phyloP scores from a whole-genome alignment of 2,329 filamentous ascomycete species.

The Phialophora verrucosa region DNA sequence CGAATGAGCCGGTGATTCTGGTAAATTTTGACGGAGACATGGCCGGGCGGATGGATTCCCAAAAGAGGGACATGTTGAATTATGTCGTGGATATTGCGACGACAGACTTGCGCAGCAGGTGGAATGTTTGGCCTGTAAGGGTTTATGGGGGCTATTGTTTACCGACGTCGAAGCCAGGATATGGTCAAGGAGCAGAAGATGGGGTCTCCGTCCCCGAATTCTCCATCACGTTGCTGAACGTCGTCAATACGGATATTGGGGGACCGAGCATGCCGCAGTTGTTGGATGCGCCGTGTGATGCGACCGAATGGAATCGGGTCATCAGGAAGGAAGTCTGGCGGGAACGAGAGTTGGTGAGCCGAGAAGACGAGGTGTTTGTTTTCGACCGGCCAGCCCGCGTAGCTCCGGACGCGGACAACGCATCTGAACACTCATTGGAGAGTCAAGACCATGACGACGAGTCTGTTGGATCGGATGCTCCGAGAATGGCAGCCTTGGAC shows the following conservation, averaged over 20 bases:
- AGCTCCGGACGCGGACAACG: slow-evolving; percentile 16
- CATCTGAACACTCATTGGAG: slow-evolving; percentile 26
- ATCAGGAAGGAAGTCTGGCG: slow-evolving; percentile 35
- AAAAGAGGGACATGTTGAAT: background rate
- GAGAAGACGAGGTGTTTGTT: slow-evolving; percentile 18
- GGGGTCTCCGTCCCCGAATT: slow-evolving; percentile 12
- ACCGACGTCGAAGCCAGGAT: background rate
- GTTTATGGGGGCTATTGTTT: slow-evolving; percentile 31
- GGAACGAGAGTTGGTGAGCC: slow-evolving; percentile 30
- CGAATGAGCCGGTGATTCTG: slow-evolving; percentile 39
- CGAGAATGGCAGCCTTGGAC: background rate
- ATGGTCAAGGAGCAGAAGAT: background rate
- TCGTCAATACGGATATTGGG: slow-evolving; percentile 40
- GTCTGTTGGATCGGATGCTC: slow-evolving; percentile 19
- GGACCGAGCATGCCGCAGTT: slow-evolving; percentile 39
- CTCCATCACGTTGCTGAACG: slow-evolving; percentile 37
- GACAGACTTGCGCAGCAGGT: slow-evolving; percentile 27
- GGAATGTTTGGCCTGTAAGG: slow-evolving; percentile 36
- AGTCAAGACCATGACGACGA: slow-evolving; percentile 20
- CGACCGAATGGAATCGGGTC: slow-evolving; percentile 29
- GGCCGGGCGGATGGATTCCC: too few species aligned
- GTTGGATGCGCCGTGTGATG: slow-evolving; percentile 34
- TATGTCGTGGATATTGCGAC: slow-evolving; percentile 21
- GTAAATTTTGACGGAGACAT: slow-evolving; percentile 24
- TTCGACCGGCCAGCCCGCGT: background rate